These are phyloP conservation scores for Pycnococcus provasolii DNA, from an alignment of 139 green algal genomes.

Conservation along the genomic window DNA sequence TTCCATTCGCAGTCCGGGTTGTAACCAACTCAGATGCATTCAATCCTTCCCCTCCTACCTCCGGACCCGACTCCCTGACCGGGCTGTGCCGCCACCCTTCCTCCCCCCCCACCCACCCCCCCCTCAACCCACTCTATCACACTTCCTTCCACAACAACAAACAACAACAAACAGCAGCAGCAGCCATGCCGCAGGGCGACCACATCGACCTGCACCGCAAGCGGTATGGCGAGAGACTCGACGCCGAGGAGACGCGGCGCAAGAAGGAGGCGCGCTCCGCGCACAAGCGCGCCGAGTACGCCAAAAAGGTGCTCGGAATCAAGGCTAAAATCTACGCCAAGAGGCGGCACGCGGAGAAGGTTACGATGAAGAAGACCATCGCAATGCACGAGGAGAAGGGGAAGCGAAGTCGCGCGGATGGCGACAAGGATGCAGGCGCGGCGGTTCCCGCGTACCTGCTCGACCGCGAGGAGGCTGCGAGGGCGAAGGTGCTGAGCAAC, in stretches of 20 bases:
- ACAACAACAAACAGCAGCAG: too few relatives aligned
- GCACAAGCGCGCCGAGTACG: conserved; percentile 72
- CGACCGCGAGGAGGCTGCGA: conserved; percentile 90
- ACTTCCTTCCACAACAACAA: too few relatives aligned
- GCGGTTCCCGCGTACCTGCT: conserved; percentile 95
- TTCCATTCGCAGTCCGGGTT: too few relatives aligned
- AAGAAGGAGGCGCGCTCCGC: conserved; percentile 89
- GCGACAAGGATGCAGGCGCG: conserved; percentile 57
- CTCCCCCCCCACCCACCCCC: too few relatives aligned
- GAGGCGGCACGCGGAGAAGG: conserved; percentile 93
- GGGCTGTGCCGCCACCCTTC: too few relatives aligned
- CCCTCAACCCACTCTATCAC: too few relatives aligned
- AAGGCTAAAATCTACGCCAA: conserved; percentile 97
- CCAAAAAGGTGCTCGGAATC: conserved; percentile 70
- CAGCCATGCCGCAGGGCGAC: conserved; percentile 88
- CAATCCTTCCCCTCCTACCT: too few relatives aligned
- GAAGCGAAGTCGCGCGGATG: conserved; percentile 83
- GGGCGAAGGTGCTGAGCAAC: conserved; percentile 97
- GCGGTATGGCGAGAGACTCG: conserved; percentile 73
- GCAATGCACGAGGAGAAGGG: conserved; percentile 92
- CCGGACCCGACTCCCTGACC: too few relatives aligned
- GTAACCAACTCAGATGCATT: too few relatives aligned
- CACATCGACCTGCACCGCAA: conserved; percentile 96
- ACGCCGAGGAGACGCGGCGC: conserved; percentile 82
- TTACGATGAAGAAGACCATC: conserved; percentile 96